phyloP scores from a whole-genome alignment of 495 filamentous ascomycete species.

The Xylaria venustula region DNA sequence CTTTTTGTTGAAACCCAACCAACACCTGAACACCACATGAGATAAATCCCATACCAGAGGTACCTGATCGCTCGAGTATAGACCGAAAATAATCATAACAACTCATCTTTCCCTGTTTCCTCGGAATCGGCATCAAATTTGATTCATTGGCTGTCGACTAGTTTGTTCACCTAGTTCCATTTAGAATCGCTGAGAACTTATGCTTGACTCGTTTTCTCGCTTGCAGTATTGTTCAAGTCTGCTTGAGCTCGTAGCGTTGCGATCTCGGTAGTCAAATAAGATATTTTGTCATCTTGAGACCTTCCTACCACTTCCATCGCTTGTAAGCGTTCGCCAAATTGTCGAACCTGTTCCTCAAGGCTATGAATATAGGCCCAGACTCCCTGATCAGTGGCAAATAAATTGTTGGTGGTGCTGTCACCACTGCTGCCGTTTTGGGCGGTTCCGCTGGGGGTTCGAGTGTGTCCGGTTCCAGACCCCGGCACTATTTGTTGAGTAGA shows the following conservation, averaged over 20 bases:
- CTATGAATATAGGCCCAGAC: slow-evolving; percentile 51
- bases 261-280: slow-evolving; percentile 37
- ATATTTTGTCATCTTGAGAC: slow-evolving; percentile 37
- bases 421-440: slow-evolving; percentile 28
- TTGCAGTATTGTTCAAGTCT: slow-evolving; percentile 18
- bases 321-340: slow-evolving; percentile 37
- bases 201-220: slow-evolving; percentile 19
- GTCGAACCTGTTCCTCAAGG: slow-evolving; percentile 49
- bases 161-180: slow-evolving; percentile 6
- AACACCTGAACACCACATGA: slow-evolving; percentile 14
- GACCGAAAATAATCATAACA: slow-evolving; percentile 58
- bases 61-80: not conserved
- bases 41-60: not conserved
- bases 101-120: slow-evolving; percentile 10
- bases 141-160: not conserved
- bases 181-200: not conserved
- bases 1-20: slow-evolving; percentile 9
- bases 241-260: slow-evolving; percentile 31
- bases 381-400: slow-evolving; percentile 43
- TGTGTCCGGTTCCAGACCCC: slow-evolving; percentile 12
- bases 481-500: slow-evolving; percentile 20
- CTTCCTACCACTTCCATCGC: slow-evolving; percentile 41
- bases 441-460: slow-evolving; percentile 26
- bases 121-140: slow-evolving; percentile 10
- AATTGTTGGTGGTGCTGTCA: slow-evolving; percentile 40